phyloP scores from a whole-genome alignment of 2,329 filamentous ascomycete genomes.

The Aspergillus unguis region DNA sequence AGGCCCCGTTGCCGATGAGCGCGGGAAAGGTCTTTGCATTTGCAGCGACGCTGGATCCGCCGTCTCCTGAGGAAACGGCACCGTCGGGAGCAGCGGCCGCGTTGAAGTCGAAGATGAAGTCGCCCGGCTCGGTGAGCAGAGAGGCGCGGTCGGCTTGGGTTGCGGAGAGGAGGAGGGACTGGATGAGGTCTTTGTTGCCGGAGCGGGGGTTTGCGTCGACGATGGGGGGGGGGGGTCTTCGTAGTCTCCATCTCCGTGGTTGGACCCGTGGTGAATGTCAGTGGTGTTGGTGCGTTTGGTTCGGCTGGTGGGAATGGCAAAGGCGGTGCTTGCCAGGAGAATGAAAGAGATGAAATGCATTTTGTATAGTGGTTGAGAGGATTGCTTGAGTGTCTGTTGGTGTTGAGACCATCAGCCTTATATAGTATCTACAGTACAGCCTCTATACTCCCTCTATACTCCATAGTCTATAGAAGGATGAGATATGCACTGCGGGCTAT shows the following conservation, averaged over 20 bases:
- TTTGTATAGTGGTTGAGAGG: not conserved
- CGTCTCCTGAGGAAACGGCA: not conserved
- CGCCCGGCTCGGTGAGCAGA: conserved; percentile 7
- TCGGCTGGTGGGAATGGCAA: not conserved
- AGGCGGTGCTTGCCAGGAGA: not conserved
- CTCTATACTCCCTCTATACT: too few species aligned
- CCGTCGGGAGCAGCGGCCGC: not conserved
- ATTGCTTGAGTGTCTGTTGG: too few species aligned
- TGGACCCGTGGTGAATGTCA: not conserved
- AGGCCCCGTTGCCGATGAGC: conserved; percentile 5
- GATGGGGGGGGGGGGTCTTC: not conserved
- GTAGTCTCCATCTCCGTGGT: not conserved
- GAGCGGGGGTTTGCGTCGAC: conserved; percentile 2
- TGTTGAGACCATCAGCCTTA: too few species aligned
- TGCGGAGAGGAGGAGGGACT: not conserved
- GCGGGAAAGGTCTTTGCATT: conserved; percentile 4
- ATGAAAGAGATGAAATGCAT: not conserved
- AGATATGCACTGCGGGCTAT: too few species aligned
- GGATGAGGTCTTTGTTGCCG: conserved; percentile 5
- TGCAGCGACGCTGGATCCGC: not conserved
- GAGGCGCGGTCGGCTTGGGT: conserved; percentile 7
- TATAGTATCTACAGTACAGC: too few species aligned
- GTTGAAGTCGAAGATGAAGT: conserved; percentile 12
- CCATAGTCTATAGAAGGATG: too few species aligned
- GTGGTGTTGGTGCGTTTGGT: not conserved